phyloP scores from a whole-genome alignment of 768 basidiomycete species.

The Lactifluus piperatus region DNA sequence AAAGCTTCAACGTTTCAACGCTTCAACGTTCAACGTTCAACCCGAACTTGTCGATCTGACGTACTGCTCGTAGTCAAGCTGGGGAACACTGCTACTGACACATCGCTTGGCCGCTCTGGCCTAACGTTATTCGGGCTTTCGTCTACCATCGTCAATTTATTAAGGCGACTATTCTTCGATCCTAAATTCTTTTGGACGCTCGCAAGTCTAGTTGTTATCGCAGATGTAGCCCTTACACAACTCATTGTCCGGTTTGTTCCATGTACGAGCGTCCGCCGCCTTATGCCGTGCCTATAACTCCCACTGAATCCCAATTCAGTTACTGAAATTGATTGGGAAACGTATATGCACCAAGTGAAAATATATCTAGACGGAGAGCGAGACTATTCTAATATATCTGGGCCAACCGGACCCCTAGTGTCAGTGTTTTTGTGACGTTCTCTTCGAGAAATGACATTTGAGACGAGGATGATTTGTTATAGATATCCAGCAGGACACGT shows the following conservation, averaged over 20 bases:
- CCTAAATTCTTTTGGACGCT: constrained; percentile 58
- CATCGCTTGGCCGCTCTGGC: neutral
- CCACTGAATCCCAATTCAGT: constrained; percentile 41
- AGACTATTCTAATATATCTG: constrained; percentile 72
- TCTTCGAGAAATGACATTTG: neutral
- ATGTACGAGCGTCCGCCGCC: constrained; percentile 47
- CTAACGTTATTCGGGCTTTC: neutral
- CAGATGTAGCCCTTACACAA: constrained; percentile 69
- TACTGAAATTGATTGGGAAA: constrained; percentile 97
- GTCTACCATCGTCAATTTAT: neutral
- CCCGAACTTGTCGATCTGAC: neutral
- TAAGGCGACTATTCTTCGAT: constrained; percentile 39
- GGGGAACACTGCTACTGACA: neutral
- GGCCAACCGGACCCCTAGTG: constrained; percentile 93
- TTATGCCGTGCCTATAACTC: constrained; percentile 1
- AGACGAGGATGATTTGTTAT: neutral
- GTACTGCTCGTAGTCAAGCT: constrained; percentile 1
- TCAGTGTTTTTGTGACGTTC: constrained; percentile 32
- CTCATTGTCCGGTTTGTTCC: constrained; percentile 75
- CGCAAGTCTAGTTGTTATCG: constrained; percentile 54
- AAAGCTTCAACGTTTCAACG: no score
- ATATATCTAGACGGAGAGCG: constrained; percentile 73
- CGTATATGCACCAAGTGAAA: constrained; percentile 86
- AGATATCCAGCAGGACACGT: constrained; percentile 97
- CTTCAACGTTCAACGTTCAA: neutral